Base-by-base conservation (phyloP, 2,329 filamentous ascomycete genomes). In the Ophiostoma quercus region DNA sequence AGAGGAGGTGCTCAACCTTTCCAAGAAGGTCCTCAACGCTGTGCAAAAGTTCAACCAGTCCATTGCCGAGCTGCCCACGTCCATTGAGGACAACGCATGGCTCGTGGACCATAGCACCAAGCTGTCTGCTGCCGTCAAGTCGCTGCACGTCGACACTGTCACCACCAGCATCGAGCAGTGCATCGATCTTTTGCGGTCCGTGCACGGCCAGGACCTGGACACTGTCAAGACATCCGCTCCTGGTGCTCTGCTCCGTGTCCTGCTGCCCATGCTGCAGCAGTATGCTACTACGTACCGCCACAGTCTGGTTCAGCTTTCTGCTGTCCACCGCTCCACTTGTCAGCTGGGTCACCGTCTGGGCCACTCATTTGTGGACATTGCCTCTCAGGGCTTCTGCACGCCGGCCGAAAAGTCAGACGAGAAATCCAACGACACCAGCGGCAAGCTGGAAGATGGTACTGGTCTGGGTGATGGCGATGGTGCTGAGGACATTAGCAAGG, bases 401-500 rank as follows among this genome's bases (percentile, higher is more conserved):
- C 95, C 95, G 0, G 85, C 90, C 29, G 94, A 98, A 75, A 90
- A 93, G 37, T 25, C 37, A 9, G 62, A 65, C 34, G 87, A 92
- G 57, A 87, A 89, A 91, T 71, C 69, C 9, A 68, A 70, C 25
- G 57, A 72, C 25, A 66, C 66, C 25, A 85, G 87, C 32, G 92
- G 94, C 14, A 91, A 96, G 75, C 83, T 97, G 39, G 94, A 99
- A 79, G 88, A 88, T 51, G 96, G 96, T 19, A 98, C 94, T 12
- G 96, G 95, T 43, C 87, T 99, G 32, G 96, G 95, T 25, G 95
- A 97, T 65, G 96, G 95, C 12, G 92, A 97, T 78, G 96, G 94
- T 22, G 94, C 91, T 4, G 94, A 99, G 77, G 94, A 99, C 78
- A 98, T 99, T 73, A 98, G 94, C 79, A 98, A 99, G 77, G 95